Conservation (phyloP, 192 early-diverging fungal genomes). For the Martensiomyces pterosporus region DNA sequence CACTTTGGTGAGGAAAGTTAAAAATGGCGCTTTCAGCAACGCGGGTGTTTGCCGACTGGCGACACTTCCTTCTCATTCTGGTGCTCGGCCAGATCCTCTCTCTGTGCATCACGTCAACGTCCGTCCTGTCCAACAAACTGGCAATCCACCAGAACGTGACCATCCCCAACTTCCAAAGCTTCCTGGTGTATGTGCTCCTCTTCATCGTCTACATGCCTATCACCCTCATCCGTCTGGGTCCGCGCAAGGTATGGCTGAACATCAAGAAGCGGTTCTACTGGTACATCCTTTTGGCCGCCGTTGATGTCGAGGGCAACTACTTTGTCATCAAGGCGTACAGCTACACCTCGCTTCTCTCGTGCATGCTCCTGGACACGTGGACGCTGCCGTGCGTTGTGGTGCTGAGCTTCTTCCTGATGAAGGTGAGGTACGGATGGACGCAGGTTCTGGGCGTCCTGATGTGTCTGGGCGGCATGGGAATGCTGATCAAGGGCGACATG, state of each 20-base stretch:
- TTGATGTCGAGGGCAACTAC: slow-evolving; percentile 81
- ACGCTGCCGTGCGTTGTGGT: slow-evolving; percentile 69
- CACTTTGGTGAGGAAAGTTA: slow-evolving; percentile 40
- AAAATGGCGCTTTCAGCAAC: slow-evolving; percentile 30
- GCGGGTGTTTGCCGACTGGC: slow-evolving; percentile 31
- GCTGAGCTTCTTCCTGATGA: slow-evolving; percentile 62
- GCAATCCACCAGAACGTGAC: slow-evolving; percentile 51
- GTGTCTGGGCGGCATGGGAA: slow-evolving; percentile 63
- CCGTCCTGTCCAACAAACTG: slow-evolving; percentile 62
- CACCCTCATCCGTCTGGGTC: slow-evolving; percentile 38
- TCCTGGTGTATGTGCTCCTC: slow-evolving; percentile 60
- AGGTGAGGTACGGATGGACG: slow-evolving; percentile 57
- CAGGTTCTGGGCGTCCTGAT: slow-evolving; percentile 69
- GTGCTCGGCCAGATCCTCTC: slow-evolving; percentile 63
- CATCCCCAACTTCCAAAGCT: slow-evolving; percentile 68
- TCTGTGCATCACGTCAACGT: slow-evolving; percentile 72
- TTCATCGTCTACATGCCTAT: slow-evolving; percentile 50
- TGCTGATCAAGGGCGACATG: slow-evolving; percentile 65
- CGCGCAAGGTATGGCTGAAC: slow-evolving; percentile 36
- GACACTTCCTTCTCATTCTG: slow-evolving; percentile 49
- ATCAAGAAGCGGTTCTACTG: slow-evolving; percentile 41
- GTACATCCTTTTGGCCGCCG: slow-evolving; percentile 60
- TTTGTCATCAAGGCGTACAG: slow-evolving; percentile 74
- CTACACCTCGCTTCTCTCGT: slow-evolving; percentile 72
- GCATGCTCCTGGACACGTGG: slow-evolving; percentile 77